Evolutionary conservation across 169 alveolate species (phyloP), one percentile per base, ranked within the genome.

Genomic region (Theileria equi): DNA sequence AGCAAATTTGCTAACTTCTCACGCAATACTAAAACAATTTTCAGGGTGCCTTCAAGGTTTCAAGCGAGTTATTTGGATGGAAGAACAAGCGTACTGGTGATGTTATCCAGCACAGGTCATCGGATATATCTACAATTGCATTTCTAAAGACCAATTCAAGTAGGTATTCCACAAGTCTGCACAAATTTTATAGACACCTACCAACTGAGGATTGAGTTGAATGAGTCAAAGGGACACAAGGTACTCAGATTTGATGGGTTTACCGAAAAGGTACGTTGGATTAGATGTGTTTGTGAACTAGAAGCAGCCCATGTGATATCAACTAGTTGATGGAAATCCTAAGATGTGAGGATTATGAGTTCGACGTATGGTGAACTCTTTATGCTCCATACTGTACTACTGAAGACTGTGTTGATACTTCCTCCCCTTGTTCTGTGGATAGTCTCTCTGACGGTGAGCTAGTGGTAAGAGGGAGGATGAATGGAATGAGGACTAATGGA

Each of bases 1-100:
- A n/a, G n/a, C n/a, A n/a, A n/a, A n/a, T n/a, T n/a, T n/a, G n/a
- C n/a, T n/a, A n/a, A n/a, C n/a, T n/a, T n/a, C n/a, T n/a, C n/a
- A n/a, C n/a, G n/a, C n/a, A n/a, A n/a, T n/a, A n/a, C n/a, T n/a
- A n/a, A n/a, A n/a, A n/a, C n/a, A n/a, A n/a, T n/a, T n/a, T n/a
- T n/a, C 78, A 88, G 89, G 96, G 96, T 5, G 82, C 93, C 23
- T 92, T 92, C 82, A 89, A 91, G 67, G 93, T 91, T 81, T 88
- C 95, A 35, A 90, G 88, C 25, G 96, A 91, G 61, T 71, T 92
- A 45, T 88, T 92, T 53, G 96, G 96, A 0, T 92, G 96, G 96
- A 92, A 91, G 71, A 91, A 92, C 67, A 88, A 88, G 49, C 71
- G 91, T 40, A 92, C 96, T n/a, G 94, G 93, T 26, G 93, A 76